Conservation (phyloP, 805 yeast species). For the Dipodascus geniculatus region DNA sequence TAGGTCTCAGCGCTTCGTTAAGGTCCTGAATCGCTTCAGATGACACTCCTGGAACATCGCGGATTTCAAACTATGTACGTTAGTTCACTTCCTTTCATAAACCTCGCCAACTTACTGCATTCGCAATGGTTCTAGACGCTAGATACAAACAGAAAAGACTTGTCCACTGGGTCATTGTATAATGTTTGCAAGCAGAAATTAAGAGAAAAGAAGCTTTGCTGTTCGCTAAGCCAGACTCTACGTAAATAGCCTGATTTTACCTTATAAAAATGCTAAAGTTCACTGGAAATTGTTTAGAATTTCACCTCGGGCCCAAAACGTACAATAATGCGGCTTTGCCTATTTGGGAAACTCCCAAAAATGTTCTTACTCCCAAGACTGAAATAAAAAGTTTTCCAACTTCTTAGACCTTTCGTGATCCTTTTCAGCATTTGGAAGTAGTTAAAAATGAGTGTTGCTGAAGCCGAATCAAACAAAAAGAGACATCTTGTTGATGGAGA, state of each 20-base stretch:
- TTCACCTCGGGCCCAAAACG: neutral
- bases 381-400: too few relatives aligned
- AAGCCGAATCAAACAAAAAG: conserved; percentile 15
- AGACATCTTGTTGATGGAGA: conserved; percentile 9
- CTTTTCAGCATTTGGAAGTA: neutral
- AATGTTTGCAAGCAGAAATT: neutral
- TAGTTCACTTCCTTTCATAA: too few relatives aligned
- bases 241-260: too few relatives aligned
- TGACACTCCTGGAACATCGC: conserved; percentile 15
- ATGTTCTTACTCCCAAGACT: neutral
- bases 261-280: too few relatives aligned
- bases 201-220: neutral
- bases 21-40: conserved; percentile 37
- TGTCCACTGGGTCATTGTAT: neutral
- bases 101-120: neutral
- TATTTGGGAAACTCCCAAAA: neutral
- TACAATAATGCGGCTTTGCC: neutral
- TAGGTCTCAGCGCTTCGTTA: conserved; percentile 40
- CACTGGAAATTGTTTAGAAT: neutral
- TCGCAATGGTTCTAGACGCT: neutral
- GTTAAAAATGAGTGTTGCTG: conserved; percentile 6
- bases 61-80: neutral
- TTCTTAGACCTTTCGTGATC: too few relatives aligned
- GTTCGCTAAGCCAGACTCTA: too few relatives aligned
- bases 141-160: neutral